Percentiles rank a stretch among this genome's conserved stretches.
phyloP scores from a whole-genome alignment of 164 flowering plant genomes.

The Cinnamomum chago region DNA sequence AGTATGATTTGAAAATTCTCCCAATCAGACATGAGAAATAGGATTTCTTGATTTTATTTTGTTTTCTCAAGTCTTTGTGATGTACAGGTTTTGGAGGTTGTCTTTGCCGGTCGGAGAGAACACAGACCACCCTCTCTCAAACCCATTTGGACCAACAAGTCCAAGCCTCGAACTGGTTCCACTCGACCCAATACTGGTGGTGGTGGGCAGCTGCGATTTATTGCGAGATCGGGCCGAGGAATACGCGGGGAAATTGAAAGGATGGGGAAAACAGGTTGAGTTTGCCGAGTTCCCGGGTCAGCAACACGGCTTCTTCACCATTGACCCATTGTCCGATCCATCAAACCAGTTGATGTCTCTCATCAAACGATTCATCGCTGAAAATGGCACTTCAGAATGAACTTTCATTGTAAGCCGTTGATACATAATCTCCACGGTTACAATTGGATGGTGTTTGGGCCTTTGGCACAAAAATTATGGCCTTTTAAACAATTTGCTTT shows the following conservation, averaged over 20 bases:
- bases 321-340: slow-evolving; percentile 44
- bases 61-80: neutral
- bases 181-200: slow-evolving; percentile 56
- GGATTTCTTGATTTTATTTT: neutral
- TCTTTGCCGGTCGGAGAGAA: slow-evolving; percentile 56
- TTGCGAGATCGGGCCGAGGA: slow-evolving; percentile 53
- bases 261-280: slow-evolving; percentile 52
- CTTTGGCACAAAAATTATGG: neutral
- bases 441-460: neutral
- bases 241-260: slow-evolving; percentile 38
- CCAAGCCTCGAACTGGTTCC: slow-evolving; percentile 28
- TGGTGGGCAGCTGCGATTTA: slow-evolving; percentile 51
- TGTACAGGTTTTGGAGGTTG: slow-evolving; percentile 63
- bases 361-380: slow-evolving; percentile 41
- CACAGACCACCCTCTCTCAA: slow-evolving; percentile 58
- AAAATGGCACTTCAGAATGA: slow-evolving; percentile 20
- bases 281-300: slow-evolving; percentile 58
- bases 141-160: slow-evolving; percentile 61
- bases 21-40: no score
- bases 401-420: neutral
- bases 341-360: slow-evolving; percentile 36
- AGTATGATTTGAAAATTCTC: no score
- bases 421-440: neutral
- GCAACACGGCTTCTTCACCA: slow-evolving; percentile 73
- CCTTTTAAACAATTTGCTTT: neutral